These are phyloP conservation scores for Xanthoconium purpureum DNA, from an alignment of 768 basidiomycete species.

Conservation along the genomic window DNA sequence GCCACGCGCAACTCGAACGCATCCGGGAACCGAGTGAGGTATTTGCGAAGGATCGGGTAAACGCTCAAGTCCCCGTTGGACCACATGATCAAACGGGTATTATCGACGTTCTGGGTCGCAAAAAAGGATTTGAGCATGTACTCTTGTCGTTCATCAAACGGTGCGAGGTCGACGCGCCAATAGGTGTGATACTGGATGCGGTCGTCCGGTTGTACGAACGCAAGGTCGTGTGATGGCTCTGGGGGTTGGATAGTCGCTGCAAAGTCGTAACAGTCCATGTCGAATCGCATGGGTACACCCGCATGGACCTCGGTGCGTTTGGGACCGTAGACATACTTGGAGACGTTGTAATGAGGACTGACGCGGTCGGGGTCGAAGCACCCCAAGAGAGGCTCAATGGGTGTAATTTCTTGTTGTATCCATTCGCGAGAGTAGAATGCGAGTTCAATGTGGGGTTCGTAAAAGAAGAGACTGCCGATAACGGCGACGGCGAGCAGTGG, in stretches of 20 bases:
- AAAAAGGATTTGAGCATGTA: conserved; percentile 93
- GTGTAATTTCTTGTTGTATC: conserved; percentile 70
- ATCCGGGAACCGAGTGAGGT: conserved; percentile 61
- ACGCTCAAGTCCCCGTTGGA: conserved; percentile 74
- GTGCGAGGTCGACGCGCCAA: conserved; percentile 86
- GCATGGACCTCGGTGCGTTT: conserved; percentile 73
- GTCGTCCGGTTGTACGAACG: conserved; percentile 31
- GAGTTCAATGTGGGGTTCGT: conserved; percentile 85
- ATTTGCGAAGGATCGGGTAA: conserved; percentile 57
- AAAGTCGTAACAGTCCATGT: conserved; percentile 91
- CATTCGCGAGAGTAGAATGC: conserved; percentile 74
- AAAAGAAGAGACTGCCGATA: conserved; percentile 52
- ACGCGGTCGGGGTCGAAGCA: conserved; percentile 69
- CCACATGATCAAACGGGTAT: conserved; percentile 79
- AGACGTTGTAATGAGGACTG: conserved; percentile 66
- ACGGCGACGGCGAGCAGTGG: conserved; percentile 38
- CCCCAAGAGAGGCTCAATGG: conserved; percentile 59
- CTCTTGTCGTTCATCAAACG: conserved; percentile 80
- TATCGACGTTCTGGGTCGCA: conserved; percentile 74
- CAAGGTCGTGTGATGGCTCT: background rate
- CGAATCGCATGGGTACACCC: conserved; percentile 72
- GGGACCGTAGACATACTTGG: conserved; percentile 58
- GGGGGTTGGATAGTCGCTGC: conserved; percentile 68
- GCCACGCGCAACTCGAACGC: conserved; percentile 70
- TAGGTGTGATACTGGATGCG: conserved; percentile 84